A percentile compares a stretch with the other conserved stretches of the same genome.
phyloP scores from a whole-genome alignment of 169 alveolate genomes.

The Toxoplasma gondii region DNA sequence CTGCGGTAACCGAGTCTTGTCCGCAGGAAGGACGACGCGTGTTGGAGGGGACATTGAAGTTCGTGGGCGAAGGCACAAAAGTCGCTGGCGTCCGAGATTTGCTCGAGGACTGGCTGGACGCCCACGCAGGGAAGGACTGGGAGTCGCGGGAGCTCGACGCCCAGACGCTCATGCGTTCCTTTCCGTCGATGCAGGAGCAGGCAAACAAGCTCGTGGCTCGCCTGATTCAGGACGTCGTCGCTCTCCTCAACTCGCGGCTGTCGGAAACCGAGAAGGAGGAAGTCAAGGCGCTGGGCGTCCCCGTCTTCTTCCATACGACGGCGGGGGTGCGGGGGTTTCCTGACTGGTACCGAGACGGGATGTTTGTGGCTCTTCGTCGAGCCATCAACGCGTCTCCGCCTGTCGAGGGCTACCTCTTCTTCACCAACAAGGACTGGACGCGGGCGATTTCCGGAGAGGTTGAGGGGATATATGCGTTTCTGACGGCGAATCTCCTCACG shows the following conservation, averaged over 20 bases:
- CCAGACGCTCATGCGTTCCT: not conserved
- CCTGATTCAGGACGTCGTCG: not conserved
- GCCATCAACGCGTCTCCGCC: conserved; percentile 47
- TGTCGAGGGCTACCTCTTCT: not conserved
- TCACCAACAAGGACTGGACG: conserved; percentile 51
- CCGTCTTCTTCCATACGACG: conserved; percentile 39
- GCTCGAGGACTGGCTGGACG: conserved; percentile 42
- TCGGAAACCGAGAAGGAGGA: not conserved
- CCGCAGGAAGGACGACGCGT: conserved; percentile 25
- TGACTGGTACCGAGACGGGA: conserved; percentile 53
- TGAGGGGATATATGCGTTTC: conserved; percentile 46
- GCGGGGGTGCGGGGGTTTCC: conserved; percentile 53
- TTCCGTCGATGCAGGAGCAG: conserved; percentile 30
- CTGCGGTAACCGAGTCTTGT: conserved; percentile 35
- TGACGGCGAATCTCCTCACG: conserved; percentile 39
- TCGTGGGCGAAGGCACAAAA: conserved; percentile 30
- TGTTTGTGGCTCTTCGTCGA: conserved; percentile 12
- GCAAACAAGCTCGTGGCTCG: not conserved
- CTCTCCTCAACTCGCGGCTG: not conserved
- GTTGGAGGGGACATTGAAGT: not conserved
- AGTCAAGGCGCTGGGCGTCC: conserved; percentile 47
- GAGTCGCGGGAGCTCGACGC: conserved; percentile 27
- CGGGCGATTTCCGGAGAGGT: conserved; percentile 39
- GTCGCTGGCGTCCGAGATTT: conserved; percentile 38
- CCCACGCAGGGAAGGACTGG: conserved; percentile 32